Evolutionary conservation across 2,329 filamentous ascomycete species (phyloP).

Genomic region (Aspergillus luchuensis): DNA sequence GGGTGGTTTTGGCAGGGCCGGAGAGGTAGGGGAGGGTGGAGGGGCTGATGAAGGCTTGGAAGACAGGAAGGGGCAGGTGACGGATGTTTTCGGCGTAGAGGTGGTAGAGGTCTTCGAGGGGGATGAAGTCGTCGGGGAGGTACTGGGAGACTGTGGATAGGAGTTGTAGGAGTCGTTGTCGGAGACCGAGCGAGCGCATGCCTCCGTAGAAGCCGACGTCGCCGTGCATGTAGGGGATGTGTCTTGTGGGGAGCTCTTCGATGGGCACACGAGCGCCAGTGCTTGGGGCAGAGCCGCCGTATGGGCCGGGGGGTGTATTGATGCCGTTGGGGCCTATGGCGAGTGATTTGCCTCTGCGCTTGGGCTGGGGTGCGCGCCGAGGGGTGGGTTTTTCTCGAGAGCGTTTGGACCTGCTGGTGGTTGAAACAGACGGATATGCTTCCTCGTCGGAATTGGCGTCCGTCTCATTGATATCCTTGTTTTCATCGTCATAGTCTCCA

Average conservation of each 20-base stretch:
- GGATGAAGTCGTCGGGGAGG: conserved; percentile 39
- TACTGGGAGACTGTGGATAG: conserved; percentile 42
- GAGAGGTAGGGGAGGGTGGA: conserved; percentile 47
- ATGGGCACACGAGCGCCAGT: not conserved
- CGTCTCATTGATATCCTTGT: conserved; percentile 12
- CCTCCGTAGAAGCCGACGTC: conserved; percentile 40
- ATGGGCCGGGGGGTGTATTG: not conserved
- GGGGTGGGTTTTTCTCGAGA: conserved; percentile 9
- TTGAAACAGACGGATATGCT: not conserved
- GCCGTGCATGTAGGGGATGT: conserved; percentile 16
- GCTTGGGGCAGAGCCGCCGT: conserved; percentile 3
- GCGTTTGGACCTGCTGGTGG: conserved; percentile 36
- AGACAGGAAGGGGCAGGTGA: conserved; percentile 48
- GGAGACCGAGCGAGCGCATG: conserved; percentile 43
- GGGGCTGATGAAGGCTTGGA: conserved; percentile 49
- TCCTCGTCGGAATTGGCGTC: not conserved
- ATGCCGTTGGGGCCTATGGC: conserved; percentile 3
- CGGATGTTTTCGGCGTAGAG: conserved; percentile 51
- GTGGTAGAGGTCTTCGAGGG: conserved; percentile 44
- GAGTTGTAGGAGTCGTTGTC: conserved; percentile 49
- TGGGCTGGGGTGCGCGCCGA: conserved; percentile 27
- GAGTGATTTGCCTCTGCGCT: not conserved
- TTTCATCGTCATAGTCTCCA: conserved; percentile 36
- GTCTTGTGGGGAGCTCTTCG: conserved; percentile 14
- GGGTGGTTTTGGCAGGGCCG: conserved; percentile 47